Evolutionary conservation across 805 yeast genomes (phyloP), one percentile per base, ranked within the genome.

Genomic region (Starmerella vaccinii): DNA sequence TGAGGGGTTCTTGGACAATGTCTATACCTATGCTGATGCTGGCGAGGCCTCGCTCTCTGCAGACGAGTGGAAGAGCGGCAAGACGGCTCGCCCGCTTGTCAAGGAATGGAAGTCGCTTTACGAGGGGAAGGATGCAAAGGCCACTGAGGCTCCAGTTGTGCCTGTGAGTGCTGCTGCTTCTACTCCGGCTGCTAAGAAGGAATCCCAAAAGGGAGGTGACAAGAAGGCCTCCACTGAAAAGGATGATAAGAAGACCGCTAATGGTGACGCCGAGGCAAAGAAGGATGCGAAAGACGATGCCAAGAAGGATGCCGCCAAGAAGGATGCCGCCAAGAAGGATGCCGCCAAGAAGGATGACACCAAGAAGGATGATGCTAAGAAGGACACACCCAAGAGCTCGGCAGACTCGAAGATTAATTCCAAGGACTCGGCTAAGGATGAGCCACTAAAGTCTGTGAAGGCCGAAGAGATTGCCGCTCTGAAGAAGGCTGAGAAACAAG

Each of bases 11-110:
- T 96, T 92, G 68, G 82, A 76, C 40, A 97, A 89, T 60, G 86
- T 92, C 46, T 92, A 82, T 64, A 96, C 97, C 4, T 95, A 84
- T 67, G 84, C 90, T 24, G 92, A 94, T 24, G 80, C 95, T 4
- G 75, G 72, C 37, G 74, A 77, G 60, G 81, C 97, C 4, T 95
- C 97, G 0, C 65, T 87, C 51, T 65, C 81, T 15, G 86, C 95
- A 1, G 77, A 71, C 1, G 95, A 88, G 57, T 92, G 87, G 82
- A 74, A 80, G 50, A 67, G 67, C 19, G 97, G 97, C 32, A 81
- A 86, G 64, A 74, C 74, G 24, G 81, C 81, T n/a, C 78, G 78
- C 53, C 98, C 98, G 16, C 69, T 85, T 48, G 70, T 90, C 57
- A 70, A 86, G 58, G 76, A 81, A 32, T 76, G 94, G 82, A 82